A percentile compares a stretch with the other conserved stretches of the same genome.
phyloP scores from a whole-genome alignment of 306 rosid species.

The Sesbania bispinosa region DNA sequence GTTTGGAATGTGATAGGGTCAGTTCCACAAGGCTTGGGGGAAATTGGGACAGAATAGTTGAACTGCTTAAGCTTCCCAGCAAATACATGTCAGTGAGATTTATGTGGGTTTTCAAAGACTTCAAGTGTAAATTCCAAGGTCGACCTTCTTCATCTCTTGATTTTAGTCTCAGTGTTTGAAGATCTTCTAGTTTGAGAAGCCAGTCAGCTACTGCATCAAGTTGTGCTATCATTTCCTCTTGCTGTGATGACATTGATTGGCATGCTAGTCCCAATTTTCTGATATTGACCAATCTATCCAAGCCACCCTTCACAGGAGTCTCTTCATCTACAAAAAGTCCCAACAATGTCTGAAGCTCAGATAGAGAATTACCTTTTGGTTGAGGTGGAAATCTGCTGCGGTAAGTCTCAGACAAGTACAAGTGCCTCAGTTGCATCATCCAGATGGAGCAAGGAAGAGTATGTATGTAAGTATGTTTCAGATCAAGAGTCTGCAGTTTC shows the following conservation, averaged over 20 bases:
- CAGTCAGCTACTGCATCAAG: conserved; percentile 16
- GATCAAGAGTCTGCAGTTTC: conserved; percentile 40
- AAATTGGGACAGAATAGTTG: neutral
- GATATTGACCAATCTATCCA: conserved; percentile 23
- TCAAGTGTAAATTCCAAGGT: conserved; percentile 12
- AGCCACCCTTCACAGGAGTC: conserved; percentile 15
- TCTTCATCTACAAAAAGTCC: conserved; percentile 38
- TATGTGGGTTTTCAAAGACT: neutral
- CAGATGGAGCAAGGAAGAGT: conserved; percentile 34
- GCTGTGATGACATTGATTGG: conserved; percentile 14
- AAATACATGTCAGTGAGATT: conserved; percentile 22
- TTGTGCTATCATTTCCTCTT: neutral
- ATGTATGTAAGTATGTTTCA: conserved; percentile 35
- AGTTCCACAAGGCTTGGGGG: conserved; percentile 32
- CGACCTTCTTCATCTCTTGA: conserved; percentile 23
- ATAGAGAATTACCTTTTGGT: neutral
- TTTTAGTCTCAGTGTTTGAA: conserved; percentile 26
- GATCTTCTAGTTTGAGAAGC: conserved; percentile 16
- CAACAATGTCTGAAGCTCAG: conserved; percentile 33
- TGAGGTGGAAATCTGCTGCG: conserved; percentile 17
- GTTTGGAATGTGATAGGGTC: conserved; percentile 36
- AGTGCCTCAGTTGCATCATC: conserved; percentile 37
- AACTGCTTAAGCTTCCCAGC: conserved; percentile 3
- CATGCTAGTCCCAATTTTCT: conserved; percentile 36
- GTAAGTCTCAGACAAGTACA: conserved; percentile 27